A percentile compares a stretch with the other conserved stretches of the same genome.
phyloP scores from a whole-genome alignment of 345 rosid genomes.

The Brassica rapa region DNA sequence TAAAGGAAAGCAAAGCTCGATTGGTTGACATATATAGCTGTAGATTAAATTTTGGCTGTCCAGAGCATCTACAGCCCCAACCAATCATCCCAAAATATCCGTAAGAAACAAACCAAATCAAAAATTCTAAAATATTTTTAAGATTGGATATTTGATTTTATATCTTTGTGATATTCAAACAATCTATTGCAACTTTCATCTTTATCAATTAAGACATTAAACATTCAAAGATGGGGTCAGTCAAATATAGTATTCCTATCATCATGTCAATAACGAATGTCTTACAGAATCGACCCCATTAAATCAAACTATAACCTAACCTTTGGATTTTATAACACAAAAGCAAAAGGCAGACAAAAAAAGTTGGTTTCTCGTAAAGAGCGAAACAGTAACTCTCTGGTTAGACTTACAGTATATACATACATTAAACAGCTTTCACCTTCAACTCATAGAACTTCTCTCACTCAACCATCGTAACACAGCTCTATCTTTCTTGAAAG shows the following conservation, averaged over 20 bases:
- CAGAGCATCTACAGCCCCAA: no score
- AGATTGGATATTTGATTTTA: no score
- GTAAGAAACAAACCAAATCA: no score
- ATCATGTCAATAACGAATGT: constrained; percentile 32
- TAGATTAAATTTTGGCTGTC: no score
- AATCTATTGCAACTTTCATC: constrained; percentile 17
- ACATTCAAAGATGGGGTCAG: constrained; percentile 31
- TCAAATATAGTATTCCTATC: constrained; percentile 6
- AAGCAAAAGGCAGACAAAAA: constrained; percentile 44
- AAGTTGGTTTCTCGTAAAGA: constrained; percentile 71
- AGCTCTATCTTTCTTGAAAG: constrained; percentile 8
- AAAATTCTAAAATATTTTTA: no score
- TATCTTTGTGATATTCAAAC: neutral
- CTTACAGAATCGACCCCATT: constrained; percentile 24
- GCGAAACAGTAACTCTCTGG: constrained; percentile 48
- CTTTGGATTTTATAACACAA: constrained; percentile 31
- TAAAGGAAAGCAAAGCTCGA: no score
- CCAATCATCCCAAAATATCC: no score
- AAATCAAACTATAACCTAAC: constrained; percentile 32
- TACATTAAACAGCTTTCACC: constrained; percentile 33
- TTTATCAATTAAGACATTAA: constrained; percentile 30
- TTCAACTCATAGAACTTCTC: constrained; percentile 15
- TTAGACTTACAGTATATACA: constrained; percentile 37
- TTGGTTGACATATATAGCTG: no score
- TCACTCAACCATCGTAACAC: constrained; percentile 26